Conservation (phyloP, 2,329 filamentous ascomycete genomes). For the Aspergillus brunneoviolaceus region DNA sequence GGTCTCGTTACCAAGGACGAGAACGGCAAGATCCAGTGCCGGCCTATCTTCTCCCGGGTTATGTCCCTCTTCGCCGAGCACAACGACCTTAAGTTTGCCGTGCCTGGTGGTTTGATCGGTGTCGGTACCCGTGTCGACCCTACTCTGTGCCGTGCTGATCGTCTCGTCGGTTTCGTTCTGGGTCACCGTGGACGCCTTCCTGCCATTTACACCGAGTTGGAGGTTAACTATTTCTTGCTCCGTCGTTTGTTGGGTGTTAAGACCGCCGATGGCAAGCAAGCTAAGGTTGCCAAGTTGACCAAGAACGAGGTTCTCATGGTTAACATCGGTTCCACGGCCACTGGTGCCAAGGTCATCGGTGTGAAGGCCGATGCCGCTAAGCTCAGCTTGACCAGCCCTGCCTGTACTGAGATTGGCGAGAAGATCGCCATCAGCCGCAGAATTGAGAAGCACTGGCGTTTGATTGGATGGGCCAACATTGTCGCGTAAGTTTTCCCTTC, state of each 20-base stretch:
- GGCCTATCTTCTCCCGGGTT: conserved; percentile 92
- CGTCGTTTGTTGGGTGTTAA: conserved; percentile 92
- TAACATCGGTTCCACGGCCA: conserved; percentile 97
- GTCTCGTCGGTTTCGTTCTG: conserved; percentile 95
- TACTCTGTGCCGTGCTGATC: conserved; percentile 96
- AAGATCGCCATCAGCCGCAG: conserved; percentile 94
- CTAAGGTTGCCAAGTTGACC: conserved; percentile 95
- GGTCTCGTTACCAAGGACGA: conserved; percentile 97
- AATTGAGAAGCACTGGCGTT: conserved; percentile 99
- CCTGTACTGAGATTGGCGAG: conserved; percentile 95
- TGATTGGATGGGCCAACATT: conserved; percentile 88
- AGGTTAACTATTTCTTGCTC: conserved; percentile 99
- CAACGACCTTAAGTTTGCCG: conserved; percentile 97
- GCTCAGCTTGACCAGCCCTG: conserved; percentile 85
- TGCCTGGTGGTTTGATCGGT: conserved; percentile 96
- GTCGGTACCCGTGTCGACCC: conserved; percentile 97
- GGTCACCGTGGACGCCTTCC: conserved; percentile 91
- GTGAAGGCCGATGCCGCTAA: conserved; percentile 98
- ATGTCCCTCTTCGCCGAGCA: conserved; percentile 95
- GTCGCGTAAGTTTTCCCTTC: conserved; percentile 49
- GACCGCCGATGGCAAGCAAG: conserved; percentile 97
- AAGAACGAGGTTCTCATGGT: conserved; percentile 99
- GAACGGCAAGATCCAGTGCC: conserved; percentile 90
- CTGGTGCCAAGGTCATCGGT: conserved; percentile 93
- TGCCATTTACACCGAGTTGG: conserved; percentile 96